These are phyloP conservation scores for Gracilariopsis chorda DNA, from an alignment of 23 red algal genomes.

Conservation along the genomic window DNA sequence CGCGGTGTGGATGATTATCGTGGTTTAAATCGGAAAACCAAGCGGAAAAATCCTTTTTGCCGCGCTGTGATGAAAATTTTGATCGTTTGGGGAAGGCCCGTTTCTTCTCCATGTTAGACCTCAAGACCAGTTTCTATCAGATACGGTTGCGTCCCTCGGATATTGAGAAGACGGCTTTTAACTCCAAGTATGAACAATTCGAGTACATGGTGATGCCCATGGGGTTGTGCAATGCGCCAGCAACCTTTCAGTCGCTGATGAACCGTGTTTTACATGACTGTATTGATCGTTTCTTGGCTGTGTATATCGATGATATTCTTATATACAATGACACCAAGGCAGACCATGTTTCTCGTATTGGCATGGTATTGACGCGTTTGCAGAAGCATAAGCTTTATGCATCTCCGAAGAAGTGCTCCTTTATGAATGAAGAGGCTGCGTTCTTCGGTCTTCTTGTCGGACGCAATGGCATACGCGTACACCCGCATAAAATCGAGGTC, in stretches of 20 bases:
- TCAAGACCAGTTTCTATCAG: background rate
- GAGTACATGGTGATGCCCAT: slow-evolving; percentile 1
- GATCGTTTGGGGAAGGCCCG: background rate
- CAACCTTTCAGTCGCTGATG: slow-evolving; percentile 16
- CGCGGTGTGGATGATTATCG: slow-evolving; percentile 18
- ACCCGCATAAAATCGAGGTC: slow-evolving; percentile 5
- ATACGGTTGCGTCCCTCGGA: background rate
- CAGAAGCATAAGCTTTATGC: background rate
- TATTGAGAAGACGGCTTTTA: slow-evolving; percentile 29
- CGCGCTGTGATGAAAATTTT: background rate
- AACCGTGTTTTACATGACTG: background rate
- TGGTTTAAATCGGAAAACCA: background rate
- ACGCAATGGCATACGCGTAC: background rate
- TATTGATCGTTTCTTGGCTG: background rate
- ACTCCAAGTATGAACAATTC: background rate
- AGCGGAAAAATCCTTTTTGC: background rate
- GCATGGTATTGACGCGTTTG: background rate
- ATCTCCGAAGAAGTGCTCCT: slow-evolving; percentile 13
- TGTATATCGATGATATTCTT: slow-evolving; percentile 15
- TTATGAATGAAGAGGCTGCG: background rate
- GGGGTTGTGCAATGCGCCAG: too few species aligned
- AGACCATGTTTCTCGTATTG: background rate
- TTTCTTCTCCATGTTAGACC: background rate
- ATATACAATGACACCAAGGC: background rate
- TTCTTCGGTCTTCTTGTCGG: slow-evolving; percentile 6